Base-by-base conservation (phyloP, 164 flowering plant genomes). In the Pachysandra terminalis region DNA sequence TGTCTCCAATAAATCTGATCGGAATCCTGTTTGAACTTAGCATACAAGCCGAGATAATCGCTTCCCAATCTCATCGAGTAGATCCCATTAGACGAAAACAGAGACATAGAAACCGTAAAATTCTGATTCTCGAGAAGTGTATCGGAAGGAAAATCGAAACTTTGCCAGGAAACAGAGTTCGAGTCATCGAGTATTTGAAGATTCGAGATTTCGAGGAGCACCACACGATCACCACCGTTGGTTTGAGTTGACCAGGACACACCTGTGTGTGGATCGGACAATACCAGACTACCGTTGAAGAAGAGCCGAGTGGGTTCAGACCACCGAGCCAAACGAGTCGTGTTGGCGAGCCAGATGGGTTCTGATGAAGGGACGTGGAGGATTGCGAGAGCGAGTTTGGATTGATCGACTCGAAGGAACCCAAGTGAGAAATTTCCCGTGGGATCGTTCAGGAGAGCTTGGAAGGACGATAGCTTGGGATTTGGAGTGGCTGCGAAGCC, bases 41-140 rank as follows among this genome's bases (percentile, higher is more conserved):
- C 82, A 71, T 84, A 90, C 13, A 94, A 65, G 0, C 89, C 98
- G 17, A 86, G 57, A 62, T 73, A 88, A 35, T 83, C 64, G 57
- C 67, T 53, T 3, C 90, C 91, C 24, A 94, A 54, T 13, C 79
- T 81, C 97, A 91, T 79, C 0, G 85, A 75, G 65, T 84, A 94
- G 10, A 78, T 65, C 57, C 87, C 85, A 52, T 88, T 86, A 0
- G 86, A 77, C 0, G 98, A 87, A 40, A 73, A 68, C 5, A 94
- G 78, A 3, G 84, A 16, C 96, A 87, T 87, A 59, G 28, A 21
- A 55, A 77, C 61, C 0, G 88, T 90, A 82, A 90, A 84, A 74
- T 90, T 94, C 72, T 94, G 96, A 48, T 77, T 81, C 74, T 88
- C 87, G 14, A 94, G 75, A 69, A 94, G 86, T 71, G 98, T 87